phyloP scores from a whole-genome alignment of 495 filamentous ascomycete species.

The Penicillium mononematosum region DNA sequence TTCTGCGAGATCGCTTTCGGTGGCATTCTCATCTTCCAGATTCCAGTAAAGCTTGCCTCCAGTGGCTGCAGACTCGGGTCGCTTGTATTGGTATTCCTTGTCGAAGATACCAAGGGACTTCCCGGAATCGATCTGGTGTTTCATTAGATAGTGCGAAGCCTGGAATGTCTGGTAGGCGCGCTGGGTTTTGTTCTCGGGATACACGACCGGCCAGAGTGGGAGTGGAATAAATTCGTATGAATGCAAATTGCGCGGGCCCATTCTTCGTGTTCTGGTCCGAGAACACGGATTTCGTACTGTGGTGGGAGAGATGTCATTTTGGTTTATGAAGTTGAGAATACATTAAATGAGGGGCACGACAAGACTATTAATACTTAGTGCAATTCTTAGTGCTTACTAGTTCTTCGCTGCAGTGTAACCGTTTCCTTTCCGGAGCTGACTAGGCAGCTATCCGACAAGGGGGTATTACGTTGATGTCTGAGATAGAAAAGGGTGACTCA shows the following conservation, averaged over 20 bases:
- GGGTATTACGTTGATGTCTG: no score
- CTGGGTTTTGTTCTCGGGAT: neutral
- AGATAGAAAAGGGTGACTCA: no score
- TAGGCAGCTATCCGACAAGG: no score
- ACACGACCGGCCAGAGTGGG: conserved; percentile 28
- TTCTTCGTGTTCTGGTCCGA: conserved; percentile 33
- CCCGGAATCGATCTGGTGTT: neutral
- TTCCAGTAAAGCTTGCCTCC: neutral
- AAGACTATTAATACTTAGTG: neutral
- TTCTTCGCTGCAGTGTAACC: no score
- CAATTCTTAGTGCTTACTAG: neutral
- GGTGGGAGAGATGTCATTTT: neutral
- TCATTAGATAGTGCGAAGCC: neutral
- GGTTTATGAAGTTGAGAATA: neutral
- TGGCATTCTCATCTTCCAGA: neutral
- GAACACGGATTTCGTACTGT: conserved; percentile 11
- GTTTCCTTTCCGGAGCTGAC: no score
- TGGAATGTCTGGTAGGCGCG: neutral
- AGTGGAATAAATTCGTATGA: conserved; percentile 40
- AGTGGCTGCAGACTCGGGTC: neutral
- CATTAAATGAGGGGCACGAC: neutral
- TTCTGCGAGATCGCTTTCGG: neutral
- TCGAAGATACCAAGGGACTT: neutral
- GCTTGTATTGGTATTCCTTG: neutral
- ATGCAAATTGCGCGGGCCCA: conserved; percentile 38